These are phyloP conservation scores for Eucalyptus marginata DNA, from an alignment of 345 rosid species.

Conservation along the genomic window DNA sequence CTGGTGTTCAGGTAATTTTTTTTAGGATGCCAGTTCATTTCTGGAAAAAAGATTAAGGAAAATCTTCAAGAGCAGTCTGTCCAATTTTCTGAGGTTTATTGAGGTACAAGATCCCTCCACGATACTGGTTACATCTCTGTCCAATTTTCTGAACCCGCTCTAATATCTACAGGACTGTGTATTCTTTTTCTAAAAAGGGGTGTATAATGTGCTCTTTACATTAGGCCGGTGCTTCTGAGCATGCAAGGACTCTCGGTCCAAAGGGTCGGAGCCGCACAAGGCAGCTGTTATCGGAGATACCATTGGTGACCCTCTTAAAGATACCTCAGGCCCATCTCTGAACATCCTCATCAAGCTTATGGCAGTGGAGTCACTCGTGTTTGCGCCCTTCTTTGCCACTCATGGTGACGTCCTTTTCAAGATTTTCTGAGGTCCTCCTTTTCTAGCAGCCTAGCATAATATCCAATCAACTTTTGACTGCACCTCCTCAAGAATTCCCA, in stretches of 20 bases:
- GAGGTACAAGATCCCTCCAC: conserved; percentile 11
- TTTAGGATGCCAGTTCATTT: background rate
- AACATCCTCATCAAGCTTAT: background rate
- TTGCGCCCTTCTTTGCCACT: background rate
- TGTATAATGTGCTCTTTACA: background rate
- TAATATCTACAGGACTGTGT: background rate
- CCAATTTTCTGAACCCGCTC: background rate
- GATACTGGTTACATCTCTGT: background rate
- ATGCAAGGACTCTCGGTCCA: background rate
- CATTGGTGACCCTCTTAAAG: background rate
- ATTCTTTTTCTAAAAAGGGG: background rate
- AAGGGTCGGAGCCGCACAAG: background rate
- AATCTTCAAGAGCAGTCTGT: background rate
- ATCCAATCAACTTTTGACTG: background rate
- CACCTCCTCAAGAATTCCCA: background rate
- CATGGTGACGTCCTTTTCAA: background rate
- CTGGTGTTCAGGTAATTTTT: background rate
- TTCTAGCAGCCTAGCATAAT: background rate
- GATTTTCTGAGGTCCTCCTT: background rate
- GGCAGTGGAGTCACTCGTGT: background rate
- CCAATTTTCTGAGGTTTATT: too few species aligned
- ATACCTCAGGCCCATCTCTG: background rate
- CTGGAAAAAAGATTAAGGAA: background rate
- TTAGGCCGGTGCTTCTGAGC: background rate
- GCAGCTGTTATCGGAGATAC: background rate